Percentiles rank a stretch among this genome's conserved stretches.
Evolutionary conservation across 352 stramenopile genomes (phyloP).

Genomic region (Phytophthora pistaciae): DNA sequence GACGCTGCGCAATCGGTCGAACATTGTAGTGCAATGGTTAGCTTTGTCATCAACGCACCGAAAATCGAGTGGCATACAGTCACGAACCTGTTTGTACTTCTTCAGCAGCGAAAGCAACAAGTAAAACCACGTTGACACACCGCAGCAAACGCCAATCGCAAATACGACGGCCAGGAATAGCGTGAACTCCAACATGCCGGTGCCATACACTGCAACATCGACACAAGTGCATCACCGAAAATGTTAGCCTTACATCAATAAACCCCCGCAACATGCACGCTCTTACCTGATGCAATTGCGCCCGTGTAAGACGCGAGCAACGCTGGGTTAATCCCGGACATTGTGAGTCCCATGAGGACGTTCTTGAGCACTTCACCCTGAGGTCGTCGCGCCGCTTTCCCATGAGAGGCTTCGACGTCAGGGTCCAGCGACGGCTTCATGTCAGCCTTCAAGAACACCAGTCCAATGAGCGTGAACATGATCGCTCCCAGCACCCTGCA

Average conservation of each 20-base stretch:
- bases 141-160: conserved; percentile 80
- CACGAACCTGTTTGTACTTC: conserved; percentile 90
- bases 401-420: conserved; percentile 56
- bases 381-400: conserved; percentile 57
- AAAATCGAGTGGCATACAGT: background rate
- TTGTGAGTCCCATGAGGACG: conserved; percentile 85
- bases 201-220: conserved; percentile 75
- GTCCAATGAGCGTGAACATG: conserved; percentile 86
- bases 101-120: conserved; percentile 85
- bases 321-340: conserved; percentile 90
- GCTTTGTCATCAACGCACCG: background rate
- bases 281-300: conserved; percentile 83
- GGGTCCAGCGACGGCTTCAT: conserved; percentile 79
- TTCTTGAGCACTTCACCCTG: conserved; percentile 85
- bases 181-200: conserved; percentile 89
- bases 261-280: background rate
- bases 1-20: conserved; percentile 42
- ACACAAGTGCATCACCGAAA: conserved; percentile 1
- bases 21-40: conserved; percentile 8
- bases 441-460: conserved; percentile 85
- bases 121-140: conserved; percentile 92
- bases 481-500: conserved; percentile 81
- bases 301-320: conserved; percentile 89
- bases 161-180: conserved; percentile 88
- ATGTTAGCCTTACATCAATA: background rate